These are phyloP conservation scores for Aspergillus campestris DNA, from an alignment of 495 filamentous ascomycete species.

Conservation along the genomic window DNA sequence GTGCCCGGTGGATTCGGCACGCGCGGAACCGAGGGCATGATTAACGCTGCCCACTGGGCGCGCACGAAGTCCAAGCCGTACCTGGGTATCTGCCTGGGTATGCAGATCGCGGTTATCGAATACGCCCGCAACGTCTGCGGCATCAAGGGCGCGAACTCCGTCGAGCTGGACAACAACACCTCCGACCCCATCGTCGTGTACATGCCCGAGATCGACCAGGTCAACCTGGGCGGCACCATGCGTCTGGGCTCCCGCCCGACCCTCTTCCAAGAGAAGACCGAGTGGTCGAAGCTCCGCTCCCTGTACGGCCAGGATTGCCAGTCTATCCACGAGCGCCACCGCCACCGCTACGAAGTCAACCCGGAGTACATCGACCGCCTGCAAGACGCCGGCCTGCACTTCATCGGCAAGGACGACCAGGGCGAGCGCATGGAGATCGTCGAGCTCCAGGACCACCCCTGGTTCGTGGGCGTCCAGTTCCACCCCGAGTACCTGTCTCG, in stretches of 20 bases:
- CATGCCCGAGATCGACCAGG: slow-evolving; percentile 83
- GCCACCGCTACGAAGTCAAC: slow-evolving; percentile 43
- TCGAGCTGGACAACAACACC: slow-evolving; percentile 53
- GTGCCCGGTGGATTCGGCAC: slow-evolving; percentile 72
- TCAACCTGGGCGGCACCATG: slow-evolving; percentile 83
- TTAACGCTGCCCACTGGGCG: slow-evolving; percentile 72
- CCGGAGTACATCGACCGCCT: slow-evolving; percentile 28
- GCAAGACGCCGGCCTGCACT: slow-evolving; percentile 28
- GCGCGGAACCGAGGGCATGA: slow-evolving; percentile 82
- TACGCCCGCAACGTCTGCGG: slow-evolving; percentile 66
- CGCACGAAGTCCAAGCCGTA: slow-evolving; percentile 73
- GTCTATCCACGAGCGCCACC: slow-evolving; percentile 41
- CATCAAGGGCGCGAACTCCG: slow-evolving; percentile 50
- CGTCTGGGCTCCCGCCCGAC: slow-evolving; percentile 70
- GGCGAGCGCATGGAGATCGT: slow-evolving; percentile 87
- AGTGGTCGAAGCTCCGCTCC: slow-evolving; percentile 70
- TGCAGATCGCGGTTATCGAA: slow-evolving; percentile 93
- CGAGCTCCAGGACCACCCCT: slow-evolving; percentile 83
- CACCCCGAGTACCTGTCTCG: slow-evolving; percentile 76
- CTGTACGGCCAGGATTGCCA: slow-evolving; percentile 53
- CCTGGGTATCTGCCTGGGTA: slow-evolving; percentile 88
- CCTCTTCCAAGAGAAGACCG: slow-evolving; percentile 65
- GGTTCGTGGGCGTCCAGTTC: slow-evolving; percentile 84
- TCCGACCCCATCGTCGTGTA: slow-evolving; percentile 63
- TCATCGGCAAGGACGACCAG: slow-evolving; percentile 69